These are phyloP conservation scores for Rhizopogon vinicolor DNA, from an alignment of 768 basidiomycete genomes.

Conservation along the genomic window DNA sequence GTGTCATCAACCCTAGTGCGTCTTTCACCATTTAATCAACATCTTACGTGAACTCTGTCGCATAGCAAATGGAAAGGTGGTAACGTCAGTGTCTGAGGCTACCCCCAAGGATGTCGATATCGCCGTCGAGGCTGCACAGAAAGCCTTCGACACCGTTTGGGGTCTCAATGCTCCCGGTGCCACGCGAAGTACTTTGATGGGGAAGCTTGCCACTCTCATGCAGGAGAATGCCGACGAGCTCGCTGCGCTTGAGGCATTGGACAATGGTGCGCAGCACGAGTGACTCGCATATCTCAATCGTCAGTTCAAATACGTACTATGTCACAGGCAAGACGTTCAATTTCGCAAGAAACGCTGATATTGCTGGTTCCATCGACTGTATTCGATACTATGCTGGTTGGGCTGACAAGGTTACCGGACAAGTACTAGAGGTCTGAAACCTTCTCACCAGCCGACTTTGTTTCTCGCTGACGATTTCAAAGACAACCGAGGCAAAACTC, in stretches of 20 bases:
- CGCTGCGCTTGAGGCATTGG: constrained; percentile 68
- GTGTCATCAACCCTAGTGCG: constrained; percentile 55
- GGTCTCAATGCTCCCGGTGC: constrained; percentile 54
- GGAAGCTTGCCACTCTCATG: constrained; percentile 61
- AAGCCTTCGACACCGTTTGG: constrained; percentile 61
- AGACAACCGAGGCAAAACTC: constrained; percentile 43
- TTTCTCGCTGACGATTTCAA: not conserved
- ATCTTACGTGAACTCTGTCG: constrained; percentile 10
- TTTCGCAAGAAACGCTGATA: constrained; percentile 47
- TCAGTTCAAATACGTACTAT: not conserved
- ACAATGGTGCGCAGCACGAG: constrained; percentile 44
- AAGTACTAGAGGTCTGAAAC: constrained; percentile 53
- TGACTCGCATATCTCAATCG: not conserved
- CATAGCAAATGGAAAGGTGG: constrained; percentile 58
- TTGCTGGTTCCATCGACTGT: constrained; percentile 41
- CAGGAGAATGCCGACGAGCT: constrained; percentile 58
- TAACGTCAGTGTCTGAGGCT: constrained; percentile 55
- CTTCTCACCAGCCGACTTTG: not conserved
- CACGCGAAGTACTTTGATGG: constrained; percentile 50
- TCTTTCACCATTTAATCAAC: constrained; percentile 2
- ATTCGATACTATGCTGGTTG: constrained; percentile 85
- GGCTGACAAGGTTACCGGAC: constrained; percentile 81
- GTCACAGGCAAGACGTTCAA: constrained; percentile 50
- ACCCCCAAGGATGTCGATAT: constrained; percentile 68
- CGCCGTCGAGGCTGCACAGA: constrained; percentile 67